Base-by-base conservation (phyloP, 768 basidiomycete species). In the Amanita phalloides region DNA sequence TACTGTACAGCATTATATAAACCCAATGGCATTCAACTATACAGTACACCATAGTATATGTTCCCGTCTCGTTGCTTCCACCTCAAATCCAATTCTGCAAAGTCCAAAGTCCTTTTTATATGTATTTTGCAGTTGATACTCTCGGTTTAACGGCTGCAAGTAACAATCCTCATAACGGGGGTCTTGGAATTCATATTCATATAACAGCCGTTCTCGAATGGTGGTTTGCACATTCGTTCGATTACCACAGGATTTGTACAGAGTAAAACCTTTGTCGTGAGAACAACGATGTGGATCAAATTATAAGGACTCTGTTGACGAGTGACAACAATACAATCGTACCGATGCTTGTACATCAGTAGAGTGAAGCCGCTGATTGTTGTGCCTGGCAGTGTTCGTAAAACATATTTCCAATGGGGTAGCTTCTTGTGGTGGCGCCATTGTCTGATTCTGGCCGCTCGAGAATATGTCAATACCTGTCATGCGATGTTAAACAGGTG, bases 371-470 rank as follows among this genome's bases (percentile, higher is more conserved):
- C 36, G 35, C 46, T 33, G 30, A 48, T 10, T 14, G 35, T n/a
- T 37, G 46, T 37, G 46, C 46, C 23, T 48, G 20, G 17, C 45
- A 46, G 28, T 1, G 17, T 79, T 55, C 80, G 77, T 11, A 66
- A 65, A 37, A 81, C 80, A 43, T 74, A 78, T 38, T 25, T 62
- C 81, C 82, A 83, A 35, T 74, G 68, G 53, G 84, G 83, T 23
- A 66, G 66, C 56, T 83, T 81, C 17, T 71, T 57, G 33, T 70
- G 1, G 67, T 76, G 2, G 78, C 74, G 59, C 84, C 81, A 2
- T 75, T 75, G 51, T 84, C 82, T 3, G 67, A 63, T 48, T 65
- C 64, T 3, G 83, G 67, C 37, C 76, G 74, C 20, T 69, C 66
- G 11, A 79, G 60, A 26, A 84, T 70, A 5, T 72, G 70, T 39